Conservation (phyloP, 805 yeast genomes). For the Hemisphaericaspora nanyangensis region DNA sequence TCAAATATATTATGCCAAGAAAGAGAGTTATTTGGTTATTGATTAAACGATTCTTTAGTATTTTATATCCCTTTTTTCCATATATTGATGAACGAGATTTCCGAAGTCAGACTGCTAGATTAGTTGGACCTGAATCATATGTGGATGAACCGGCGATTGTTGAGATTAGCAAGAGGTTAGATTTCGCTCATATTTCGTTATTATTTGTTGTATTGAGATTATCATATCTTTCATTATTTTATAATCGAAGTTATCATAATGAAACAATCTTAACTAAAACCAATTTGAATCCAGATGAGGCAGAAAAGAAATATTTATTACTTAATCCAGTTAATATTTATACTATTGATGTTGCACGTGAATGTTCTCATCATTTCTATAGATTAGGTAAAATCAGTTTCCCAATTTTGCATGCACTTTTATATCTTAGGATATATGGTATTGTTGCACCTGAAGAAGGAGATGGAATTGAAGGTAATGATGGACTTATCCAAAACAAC, state of each 20-base stretch:
- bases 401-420: constrained; percentile 26
- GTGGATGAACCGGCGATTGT: constrained; percentile 22
- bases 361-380: constrained; percentile 54
- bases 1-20: constrained; percentile 43
- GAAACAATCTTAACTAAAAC: constrained; percentile 21
- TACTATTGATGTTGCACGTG: constrained; percentile 46
- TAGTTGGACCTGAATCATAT: constrained; percentile 36
- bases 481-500: constrained; percentile 23
- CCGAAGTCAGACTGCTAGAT: constrained; percentile 32
- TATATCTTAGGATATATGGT: constrained; percentile 26
- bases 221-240: constrained; percentile 37
- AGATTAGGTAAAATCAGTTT: constrained; percentile 34
- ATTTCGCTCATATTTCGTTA: constrained; percentile 37
- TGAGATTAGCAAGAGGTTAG: constrained; percentile 33
- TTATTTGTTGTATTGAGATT: constrained; percentile 40
- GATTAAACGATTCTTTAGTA: constrained; percentile 53
- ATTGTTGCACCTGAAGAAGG: constrained; percentile 39
- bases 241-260: constrained; percentile 24
- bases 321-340: constrained; percentile 45
- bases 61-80: constrained; percentile 58
- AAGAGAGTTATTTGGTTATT: constrained; percentile 49
- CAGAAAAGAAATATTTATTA: constrained; percentile 35
- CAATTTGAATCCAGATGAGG: constrained; percentile 20
- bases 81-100: constrained; percentile 56
- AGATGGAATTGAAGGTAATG: constrained; percentile 39